phyloP scores from a whole-genome alignment of 257 asterid species.

The Capsicum baccatum region DNA sequence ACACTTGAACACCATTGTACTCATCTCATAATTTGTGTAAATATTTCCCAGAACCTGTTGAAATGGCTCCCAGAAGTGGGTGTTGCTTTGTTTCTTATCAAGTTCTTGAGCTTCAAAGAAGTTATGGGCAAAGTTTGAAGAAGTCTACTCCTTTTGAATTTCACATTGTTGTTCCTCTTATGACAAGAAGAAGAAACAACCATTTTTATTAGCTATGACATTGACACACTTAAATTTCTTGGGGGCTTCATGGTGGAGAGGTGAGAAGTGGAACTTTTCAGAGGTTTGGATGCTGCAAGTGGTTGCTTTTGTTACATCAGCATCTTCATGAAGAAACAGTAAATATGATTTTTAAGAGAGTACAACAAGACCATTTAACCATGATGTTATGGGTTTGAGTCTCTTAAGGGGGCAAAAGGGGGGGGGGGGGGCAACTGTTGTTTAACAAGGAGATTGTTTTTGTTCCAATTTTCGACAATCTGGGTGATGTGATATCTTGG shows the following conservation, averaged over 20 bases:
- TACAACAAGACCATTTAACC: neutral
- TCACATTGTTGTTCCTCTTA: neutral
- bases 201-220: neutral
- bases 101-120: neutral
- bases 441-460: neutral
- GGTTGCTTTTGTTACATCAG: neutral
- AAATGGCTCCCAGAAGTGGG: neutral
- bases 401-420: neutral
- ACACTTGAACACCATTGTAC: neutral
- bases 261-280: neutral
- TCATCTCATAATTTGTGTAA: neutral
- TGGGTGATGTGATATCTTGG: neutral
- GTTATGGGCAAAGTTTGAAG: slow-evolving; percentile 1
- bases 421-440: neutral
- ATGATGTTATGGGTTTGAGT: slow-evolving; percentile 14
- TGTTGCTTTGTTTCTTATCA: neutral
- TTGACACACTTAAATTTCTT: slow-evolving; percentile 10
- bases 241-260: neutral
- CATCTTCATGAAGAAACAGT: slow-evolving; percentile 1
- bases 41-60: neutral
- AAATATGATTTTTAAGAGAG: neutral
- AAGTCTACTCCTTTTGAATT: neutral
- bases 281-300: neutral
- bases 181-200: neutral
- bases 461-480: neutral